Conservation (phyloP, 1,284 basidiomycete species). For the Sanghuangporus baumii region DNA sequence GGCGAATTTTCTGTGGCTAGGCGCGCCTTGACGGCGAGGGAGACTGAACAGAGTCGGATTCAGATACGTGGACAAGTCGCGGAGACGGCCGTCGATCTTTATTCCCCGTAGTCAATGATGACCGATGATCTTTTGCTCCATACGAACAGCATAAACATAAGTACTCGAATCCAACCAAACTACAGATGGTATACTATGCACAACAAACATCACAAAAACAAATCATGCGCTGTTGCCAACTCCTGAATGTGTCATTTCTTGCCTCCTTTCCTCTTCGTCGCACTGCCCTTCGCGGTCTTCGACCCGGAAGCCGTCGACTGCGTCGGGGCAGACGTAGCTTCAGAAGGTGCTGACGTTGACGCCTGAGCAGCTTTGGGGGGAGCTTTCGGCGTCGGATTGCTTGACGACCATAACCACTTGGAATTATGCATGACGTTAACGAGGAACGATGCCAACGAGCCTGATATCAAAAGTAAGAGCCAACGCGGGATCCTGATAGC, state of each 20-base stretch:
- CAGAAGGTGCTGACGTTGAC: background rate
- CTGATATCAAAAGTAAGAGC: slow-evolving; percentile 53
- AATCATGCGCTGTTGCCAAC: background rate
- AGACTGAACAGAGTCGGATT: background rate
- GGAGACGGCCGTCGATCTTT: background rate
- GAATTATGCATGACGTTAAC: slow-evolving; percentile 48
- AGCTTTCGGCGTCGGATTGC: slow-evolving; percentile 5
- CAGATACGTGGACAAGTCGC: background rate
- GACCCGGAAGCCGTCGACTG: background rate
- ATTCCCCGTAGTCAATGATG: background rate
- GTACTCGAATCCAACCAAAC: background rate
- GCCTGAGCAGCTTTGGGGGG: slow-evolving; percentile 13
- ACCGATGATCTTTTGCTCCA: background rate
- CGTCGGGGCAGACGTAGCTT: slow-evolving; percentile 15
- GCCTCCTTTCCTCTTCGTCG: slow-evolving; percentile 10
- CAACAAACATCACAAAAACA: too few relatives aligned
- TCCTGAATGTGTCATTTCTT: slow-evolving; percentile 11
- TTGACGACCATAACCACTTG: slow-evolving; percentile 12
- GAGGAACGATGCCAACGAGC: slow-evolving; percentile 50
- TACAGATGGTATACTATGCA: background rate
- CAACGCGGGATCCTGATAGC: slow-evolving; percentile 49
- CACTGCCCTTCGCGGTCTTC: slow-evolving; percentile 1
- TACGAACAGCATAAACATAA: background rate
- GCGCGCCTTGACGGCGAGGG: too few relatives aligned
- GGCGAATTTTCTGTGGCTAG: background rate